phyloP scores from a whole-genome alignment of 2,329 filamentous ascomycete genomes.

The Penicillium brasilianum region DNA sequence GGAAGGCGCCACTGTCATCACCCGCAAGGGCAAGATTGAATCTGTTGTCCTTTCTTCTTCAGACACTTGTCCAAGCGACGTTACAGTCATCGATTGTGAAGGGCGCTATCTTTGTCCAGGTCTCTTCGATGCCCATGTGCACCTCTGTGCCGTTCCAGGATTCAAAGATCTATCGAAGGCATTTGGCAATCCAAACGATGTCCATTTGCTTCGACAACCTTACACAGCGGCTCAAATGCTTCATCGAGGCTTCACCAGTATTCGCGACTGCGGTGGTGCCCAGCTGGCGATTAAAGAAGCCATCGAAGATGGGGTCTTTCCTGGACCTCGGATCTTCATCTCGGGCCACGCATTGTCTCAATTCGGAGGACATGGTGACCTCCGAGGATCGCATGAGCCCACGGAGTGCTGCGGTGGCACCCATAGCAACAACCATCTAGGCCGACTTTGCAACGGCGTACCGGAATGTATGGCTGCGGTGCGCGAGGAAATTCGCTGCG shows the following conservation, averaged over 20 bases:
- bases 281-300: slow-evolving; percentile 53
- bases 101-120: slow-evolving; percentile 33
- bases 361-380: slow-evolving; percentile 63
- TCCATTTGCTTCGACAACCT: slow-evolving; percentile 30
- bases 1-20: slow-evolving; percentile 21
- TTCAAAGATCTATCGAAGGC: slow-evolving; percentile 29
- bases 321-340: slow-evolving; percentile 62
- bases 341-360: slow-evolving; percentile 60
- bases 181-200: slow-evolving; percentile 30
- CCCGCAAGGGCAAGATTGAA: slow-evolving; percentile 27
- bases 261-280: slow-evolving; percentile 65
- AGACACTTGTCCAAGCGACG: slow-evolving; percentile 15
- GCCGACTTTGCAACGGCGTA: slow-evolving; percentile 59
- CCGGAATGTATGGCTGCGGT: slow-evolving; percentile 58
- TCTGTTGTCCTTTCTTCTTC: slow-evolving; percentile 19
- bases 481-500: slow-evolving; percentile 60
- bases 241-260: slow-evolving; percentile 62
- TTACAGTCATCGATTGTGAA: slow-evolving; percentile 23
- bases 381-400: slow-evolving; percentile 46
- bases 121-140: slow-evolving; percentile 35
- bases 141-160: slow-evolving; percentile 34
- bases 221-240: slow-evolving; percentile 54
- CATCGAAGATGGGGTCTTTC: slow-evolving; percentile 60
- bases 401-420: slow-evolving; percentile 57
- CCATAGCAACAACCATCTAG: slow-evolving; percentile 34